These are phyloP conservation scores for Alisma plantagoaquatica DNA, from an alignment of 106 monocot genomes.

Conservation along the genomic window DNA sequence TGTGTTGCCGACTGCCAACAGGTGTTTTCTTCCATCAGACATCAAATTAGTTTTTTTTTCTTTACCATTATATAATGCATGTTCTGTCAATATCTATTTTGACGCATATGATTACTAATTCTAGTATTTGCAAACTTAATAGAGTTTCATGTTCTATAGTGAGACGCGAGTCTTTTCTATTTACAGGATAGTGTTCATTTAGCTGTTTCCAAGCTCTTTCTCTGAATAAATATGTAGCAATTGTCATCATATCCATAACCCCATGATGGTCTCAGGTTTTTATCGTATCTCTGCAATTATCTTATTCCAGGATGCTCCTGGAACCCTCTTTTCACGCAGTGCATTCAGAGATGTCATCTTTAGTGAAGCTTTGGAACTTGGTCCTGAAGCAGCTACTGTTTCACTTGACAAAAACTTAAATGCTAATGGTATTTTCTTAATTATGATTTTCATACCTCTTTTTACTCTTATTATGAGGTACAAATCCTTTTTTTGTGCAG, in stretches of 20 bases:
- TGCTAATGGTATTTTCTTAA: no score
- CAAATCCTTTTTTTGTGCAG: slow-evolving; percentile 15
- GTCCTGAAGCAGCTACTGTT: slow-evolving; percentile 20
- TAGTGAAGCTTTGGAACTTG: slow-evolving; percentile 22
- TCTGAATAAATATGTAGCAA: neutral
- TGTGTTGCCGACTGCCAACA: no score
- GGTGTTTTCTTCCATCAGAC: no score
- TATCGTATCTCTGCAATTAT: neutral
- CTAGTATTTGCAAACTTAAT: no score
- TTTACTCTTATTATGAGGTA: neutral
- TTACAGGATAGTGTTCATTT: neutral
- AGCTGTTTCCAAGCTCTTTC: neutral
- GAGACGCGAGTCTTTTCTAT: no score
- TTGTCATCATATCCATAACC: neutral
- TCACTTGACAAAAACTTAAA: slow-evolving; percentile 13
- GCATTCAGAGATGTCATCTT: slow-evolving; percentile 90
- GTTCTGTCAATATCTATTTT: no score
- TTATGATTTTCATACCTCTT: no score
- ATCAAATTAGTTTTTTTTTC: no score
- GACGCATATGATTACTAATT: no score
- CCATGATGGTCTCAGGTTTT: neutral
- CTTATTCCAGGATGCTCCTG: slow-evolving; percentile 50
- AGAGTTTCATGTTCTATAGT: no score
- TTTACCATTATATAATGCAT: no score
- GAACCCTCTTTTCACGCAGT: slow-evolving; percentile 62